Base-by-base conservation (phyloP, 768 basidiomycete species). In the Mycena indigotica region DNA sequence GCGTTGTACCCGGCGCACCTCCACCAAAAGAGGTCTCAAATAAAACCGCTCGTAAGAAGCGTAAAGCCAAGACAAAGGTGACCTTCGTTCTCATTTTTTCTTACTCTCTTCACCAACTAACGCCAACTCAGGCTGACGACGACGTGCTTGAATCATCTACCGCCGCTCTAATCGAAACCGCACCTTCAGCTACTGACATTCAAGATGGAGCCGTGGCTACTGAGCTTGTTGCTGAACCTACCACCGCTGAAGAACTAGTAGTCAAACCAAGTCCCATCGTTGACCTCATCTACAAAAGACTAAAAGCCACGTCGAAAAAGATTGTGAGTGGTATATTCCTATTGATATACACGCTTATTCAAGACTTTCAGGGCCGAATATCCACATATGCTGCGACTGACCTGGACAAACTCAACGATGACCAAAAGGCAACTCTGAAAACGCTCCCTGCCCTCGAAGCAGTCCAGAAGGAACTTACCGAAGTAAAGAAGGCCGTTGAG, bases 401-500 rank as follows among this genome's bases (percentile, higher is more conserved):
- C 25, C 70, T 80, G 3, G 85, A 86, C 53, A 88, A 88, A 66
- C 82, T 95, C 53, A 92, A 96, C 61, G 91, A 93, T 39, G 95
- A 96, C 72, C 94, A 97, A 74, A 88, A 81, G 62, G 84, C 86
- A 29, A 78, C 82, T 2, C 65, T 95, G 52, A 88, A 84, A 62
- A 86, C 83, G 17, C 83, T 96, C 41, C 83, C 93, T 10, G 77
- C 80, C 5, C 77, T 95, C 21, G 93, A 95, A 66, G 89, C 86
- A 10, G 78, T 86, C 38, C 82, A 86, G 63, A 92, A 91, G 66
- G 94, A 95, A 65, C 74, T 96, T 15, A 85, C 83, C 24, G 94
- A 95, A 56, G 83, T 94, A 41, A 89, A 88, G 72, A 93, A 90
- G 70, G 84, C 81, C 39, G 80, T 95, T 60, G 92, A 96, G 83